Evolutionary conservation across 768 basidiomycete species (phyloP), one percentile per base, ranked within the genome.

Genomic region (Phlegmacium glaucopus): DNA sequence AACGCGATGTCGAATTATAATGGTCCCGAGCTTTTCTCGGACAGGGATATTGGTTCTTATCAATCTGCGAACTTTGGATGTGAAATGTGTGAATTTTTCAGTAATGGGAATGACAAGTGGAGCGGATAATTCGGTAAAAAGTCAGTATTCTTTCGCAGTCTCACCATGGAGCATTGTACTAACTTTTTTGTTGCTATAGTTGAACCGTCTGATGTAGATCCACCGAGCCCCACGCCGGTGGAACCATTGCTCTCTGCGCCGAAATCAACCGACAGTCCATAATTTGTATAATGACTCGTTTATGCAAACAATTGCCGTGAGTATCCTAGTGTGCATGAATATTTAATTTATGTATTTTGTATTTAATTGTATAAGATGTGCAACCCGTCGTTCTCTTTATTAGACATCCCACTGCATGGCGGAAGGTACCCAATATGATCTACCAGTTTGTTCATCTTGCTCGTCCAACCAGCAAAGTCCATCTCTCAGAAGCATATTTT

Each of bases 401-500:
- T 46, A 87, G 44, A 78, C 69, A 49, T 90, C 87, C 90, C 91
- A 96, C 48, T 78, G 77, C 78, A 95, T 88, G 3, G 86, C 87
- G 10, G 89, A 90, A 1, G 87, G 86, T 9, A 95, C 75, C 93
- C 93, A 97, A 62, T 92, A 95, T 17, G 83, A 80, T 48, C 75
- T 74, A 25, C 82, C 81, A 26, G 69, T 72, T 12, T 61, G 62
- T 54, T 82, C 80, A 44, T 88, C 90, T 65, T 96, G 93, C 18
- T 90, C 85, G 59, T 99, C 96, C 26, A 98, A 61, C 96, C 96
- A 99, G 49, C 91, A 94, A 18, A 95, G 70, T 1, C 94, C 95
- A 52, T 98, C 94, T 22, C 87, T 76, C 51, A 91, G 74, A 11
- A 94, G 77, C 83, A 95, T 94, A 52, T 94, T 94, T 57, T 93